phyloP scores from a whole-genome alignment of 495 filamentous ascomycete genomes.

The Penicillium bialowiezense region DNA sequence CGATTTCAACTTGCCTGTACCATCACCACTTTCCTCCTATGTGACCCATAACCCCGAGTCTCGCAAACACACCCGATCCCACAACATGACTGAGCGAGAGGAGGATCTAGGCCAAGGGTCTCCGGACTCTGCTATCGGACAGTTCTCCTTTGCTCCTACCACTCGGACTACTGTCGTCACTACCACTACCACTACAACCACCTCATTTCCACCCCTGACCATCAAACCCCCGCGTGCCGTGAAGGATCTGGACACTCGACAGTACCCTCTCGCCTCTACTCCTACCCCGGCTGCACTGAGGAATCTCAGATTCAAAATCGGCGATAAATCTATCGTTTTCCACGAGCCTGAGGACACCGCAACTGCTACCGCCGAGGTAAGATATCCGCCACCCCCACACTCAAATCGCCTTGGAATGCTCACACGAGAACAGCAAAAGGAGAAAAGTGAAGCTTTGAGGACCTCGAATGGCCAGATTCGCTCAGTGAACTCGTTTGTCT shows the following conservation, averaged over 20 bases:
- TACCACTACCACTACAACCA: conserved; percentile 91
- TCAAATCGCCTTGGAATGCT: conserved; percentile 4
- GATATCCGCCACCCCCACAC: conserved; percentile 17
- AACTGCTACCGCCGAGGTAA: conserved; percentile 56
- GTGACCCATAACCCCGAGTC: conserved; percentile 8
- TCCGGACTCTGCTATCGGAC: conserved; percentile 46
- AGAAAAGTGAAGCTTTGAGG: conserved; percentile 47
- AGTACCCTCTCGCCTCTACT: conserved; percentile 81
- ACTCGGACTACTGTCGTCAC: conserved; percentile 80
- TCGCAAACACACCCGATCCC: conserved; percentile 15
- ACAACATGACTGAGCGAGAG: conserved; percentile 31
- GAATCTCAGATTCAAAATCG: conserved; percentile 69
- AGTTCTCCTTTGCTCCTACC: conserved; percentile 68
- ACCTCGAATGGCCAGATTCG: conserved; percentile 56
- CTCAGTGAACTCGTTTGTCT: conserved; percentile 41
- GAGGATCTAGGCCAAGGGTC: conserved; percentile 19
- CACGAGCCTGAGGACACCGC: conserved; percentile 63
- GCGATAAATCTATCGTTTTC: conserved; percentile 61
- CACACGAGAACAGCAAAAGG: conserved; percentile 40
- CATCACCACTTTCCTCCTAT: conserved; percentile 13
- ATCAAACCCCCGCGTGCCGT: conserved; percentile 73
- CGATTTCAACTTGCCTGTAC: conserved; percentile 21
- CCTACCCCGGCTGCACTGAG: conserved; percentile 75
- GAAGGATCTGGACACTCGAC: conserved; percentile 74
- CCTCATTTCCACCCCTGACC: conserved; percentile 78